phyloP scores from a whole-genome alignment of 192 early-diverging fungal species.

The Coemansia sp. region DNA sequence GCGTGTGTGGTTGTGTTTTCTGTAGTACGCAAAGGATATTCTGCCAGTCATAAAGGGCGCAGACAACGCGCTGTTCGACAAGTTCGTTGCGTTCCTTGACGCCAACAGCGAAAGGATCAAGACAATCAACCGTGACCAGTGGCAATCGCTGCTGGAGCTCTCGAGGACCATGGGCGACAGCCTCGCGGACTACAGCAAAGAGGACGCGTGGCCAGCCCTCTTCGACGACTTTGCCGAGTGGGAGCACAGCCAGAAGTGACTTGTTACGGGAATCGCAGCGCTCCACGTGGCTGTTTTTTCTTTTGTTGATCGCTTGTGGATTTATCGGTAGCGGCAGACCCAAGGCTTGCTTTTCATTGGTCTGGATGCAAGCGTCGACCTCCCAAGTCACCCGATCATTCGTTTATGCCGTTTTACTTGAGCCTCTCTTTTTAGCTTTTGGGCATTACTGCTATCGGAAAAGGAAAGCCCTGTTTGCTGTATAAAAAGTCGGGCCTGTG shows the following conservation, averaged over 20 bases:
- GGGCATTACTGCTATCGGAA: background rate
- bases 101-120: conserved; percentile 22
- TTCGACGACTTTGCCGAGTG: conserved; percentile 50
- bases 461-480: background rate
- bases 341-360: background rate
- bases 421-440: background rate
- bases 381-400: conserved; percentile 1
- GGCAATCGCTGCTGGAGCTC: conserved; percentile 45
- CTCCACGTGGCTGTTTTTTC: background rate
- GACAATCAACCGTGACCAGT: conserved; percentile 46
- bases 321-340: background rate
- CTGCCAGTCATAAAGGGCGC: conserved; percentile 24
- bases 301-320: background rate
- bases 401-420: conserved; percentile 1
- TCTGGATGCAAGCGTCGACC: background rate
- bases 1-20: background rate
- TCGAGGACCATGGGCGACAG: conserved; percentile 16
- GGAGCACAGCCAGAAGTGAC: conserved; percentile 1
- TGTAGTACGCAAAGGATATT: conserved; percentile 29
- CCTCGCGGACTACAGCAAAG: conserved; percentile 37
- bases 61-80: conserved; percentile 25
- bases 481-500: conserved; percentile 1
- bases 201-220: conserved; percentile 47
- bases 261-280: background rate
- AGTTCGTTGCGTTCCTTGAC: conserved; percentile 38